Evolutionary conservation across 2,329 filamentous ascomycete genomes (phyloP), one percentile per base, ranked within the genome.

Genomic region (Clarireedia monteithiana): DNA sequence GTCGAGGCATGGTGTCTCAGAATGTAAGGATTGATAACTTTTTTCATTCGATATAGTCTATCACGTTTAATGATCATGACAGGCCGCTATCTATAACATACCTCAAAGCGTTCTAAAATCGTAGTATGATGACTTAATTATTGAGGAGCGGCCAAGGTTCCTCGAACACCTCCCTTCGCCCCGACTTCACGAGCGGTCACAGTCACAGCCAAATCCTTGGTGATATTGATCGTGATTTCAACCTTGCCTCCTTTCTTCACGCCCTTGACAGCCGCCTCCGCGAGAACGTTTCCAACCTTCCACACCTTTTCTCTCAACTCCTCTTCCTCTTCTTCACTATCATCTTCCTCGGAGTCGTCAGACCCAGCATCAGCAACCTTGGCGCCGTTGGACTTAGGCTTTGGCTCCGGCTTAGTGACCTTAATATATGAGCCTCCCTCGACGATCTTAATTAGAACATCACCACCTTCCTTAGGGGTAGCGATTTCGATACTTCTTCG

Each of bases 351-450:
- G 2, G 55, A 57, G 20, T 80, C 78, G 48, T 83, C 81, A 39
- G 81, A 78, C 42, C 78, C 79, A 53, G 75, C 80, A 48, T 79
- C 77, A 20, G 77, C 75, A 59, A 82, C 80, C 61, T 84, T 80
- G 63, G 81, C 78, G 65, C 75, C 76, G 60, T 78, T 76, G 24
- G 76, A 71, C 73, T 89, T 88, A 58, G 82, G 64, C 78, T 90
- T 90, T 59, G 86, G 82, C 75, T 92, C 88, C 38, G 89, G 85
- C 77, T 94, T 90, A 60, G 89, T 92, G 66, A 96, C 85, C 75
- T 95, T 95, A 78, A 97, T 96, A 72, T 95, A 88, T 44, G 89
- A 86, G 64, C 82, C 81, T 64, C 90, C 94, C 77, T 99, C 94
- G 62, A 86, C 89, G 54, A 99, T 80, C 74, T 88, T 89, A 71